A percentile compares a stretch with the other conserved stretches of the same genome.
Evolutionary conservation across 2,329 filamentous ascomycete species (phyloP).

Genomic region (Cordyceps pruinosa): DNA sequence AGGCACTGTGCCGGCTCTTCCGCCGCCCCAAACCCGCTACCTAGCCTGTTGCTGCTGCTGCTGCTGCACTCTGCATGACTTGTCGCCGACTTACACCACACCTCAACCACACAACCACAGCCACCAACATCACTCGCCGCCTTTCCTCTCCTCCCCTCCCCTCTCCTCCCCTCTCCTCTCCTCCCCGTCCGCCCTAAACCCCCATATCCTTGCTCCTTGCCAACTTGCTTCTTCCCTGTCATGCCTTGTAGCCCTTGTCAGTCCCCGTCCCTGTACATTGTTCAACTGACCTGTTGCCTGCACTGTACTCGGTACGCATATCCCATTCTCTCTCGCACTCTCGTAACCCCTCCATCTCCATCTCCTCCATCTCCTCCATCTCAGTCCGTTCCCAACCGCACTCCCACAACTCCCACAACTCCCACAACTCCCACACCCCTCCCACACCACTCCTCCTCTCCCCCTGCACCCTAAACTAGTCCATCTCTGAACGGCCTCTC

Average conservation of each 20-base stretch:
- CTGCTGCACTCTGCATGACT: neutral
- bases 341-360: neutral
- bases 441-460: neutral
- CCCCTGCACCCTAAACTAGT: slow-evolving; percentile 9
- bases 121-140: neutral
- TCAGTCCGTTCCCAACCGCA: too few relatives aligned
- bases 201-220: neutral
- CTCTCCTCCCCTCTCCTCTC: neutral
- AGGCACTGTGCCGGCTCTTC: slow-evolving; percentile 3
- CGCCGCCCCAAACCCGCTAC: neutral
- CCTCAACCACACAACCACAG: neutral
- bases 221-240: neutral
- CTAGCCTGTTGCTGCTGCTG: neutral
- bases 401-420: neutral
- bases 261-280: neutral
- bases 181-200: neutral
- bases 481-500: slow-evolving; percentile 11
- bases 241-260: too few relatives aligned
- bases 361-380: neutral
- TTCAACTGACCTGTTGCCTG: neutral
- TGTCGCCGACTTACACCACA: slow-evolving; percentile 9
- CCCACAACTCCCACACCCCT: neutral
- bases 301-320: neutral
- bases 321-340: neutral
- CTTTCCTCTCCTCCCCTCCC: neutral